phyloP scores from a whole-genome alignment of 371 early-diverging fungal genomes.

The Rhizopus stolonifer region DNA sequence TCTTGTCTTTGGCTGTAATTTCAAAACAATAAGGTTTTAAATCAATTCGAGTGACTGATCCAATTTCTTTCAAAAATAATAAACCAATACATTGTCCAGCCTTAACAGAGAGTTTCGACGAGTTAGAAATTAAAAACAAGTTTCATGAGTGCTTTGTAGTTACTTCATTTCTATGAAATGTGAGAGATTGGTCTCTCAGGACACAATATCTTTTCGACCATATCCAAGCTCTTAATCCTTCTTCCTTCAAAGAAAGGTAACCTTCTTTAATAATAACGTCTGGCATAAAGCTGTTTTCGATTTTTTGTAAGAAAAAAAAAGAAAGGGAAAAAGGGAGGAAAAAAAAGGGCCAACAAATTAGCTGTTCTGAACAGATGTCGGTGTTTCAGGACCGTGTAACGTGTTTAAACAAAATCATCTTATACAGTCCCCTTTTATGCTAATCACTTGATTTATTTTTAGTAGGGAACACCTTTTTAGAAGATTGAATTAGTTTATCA shows the following conservation, averaged over 20 bases:
- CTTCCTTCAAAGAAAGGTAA: conserved; percentile 81
- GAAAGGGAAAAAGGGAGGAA: not conserved
- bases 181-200: conserved; percentile 82
- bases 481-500: too few relatives aligned
- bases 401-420: not conserved
- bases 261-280: conserved; percentile 72
- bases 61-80: conserved; percentile 87
- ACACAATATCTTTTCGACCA: conserved; percentile 92
- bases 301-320: conserved; percentile 4
- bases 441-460: too few relatives aligned
- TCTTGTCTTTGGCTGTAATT: conserved; percentile 81
- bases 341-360: conserved; percentile 1
- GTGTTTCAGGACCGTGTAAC: not conserved
- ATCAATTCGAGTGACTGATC: conserved; percentile 79
- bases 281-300: conserved; percentile 23
- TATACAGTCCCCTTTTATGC: too few relatives aligned
- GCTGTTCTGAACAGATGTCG: not conserved
- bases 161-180: conserved; percentile 91
- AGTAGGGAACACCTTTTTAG: too few relatives aligned
- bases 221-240: conserved; percentile 77
- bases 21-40: conserved; percentile 89
- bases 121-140: not conserved
- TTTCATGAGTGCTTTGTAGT: not conserved
- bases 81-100: conserved; percentile 59
- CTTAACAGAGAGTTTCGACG: conserved; percentile 11